Base-by-base conservation (phyloP, 805 yeast species). In the Candida odintsovae region DNA sequence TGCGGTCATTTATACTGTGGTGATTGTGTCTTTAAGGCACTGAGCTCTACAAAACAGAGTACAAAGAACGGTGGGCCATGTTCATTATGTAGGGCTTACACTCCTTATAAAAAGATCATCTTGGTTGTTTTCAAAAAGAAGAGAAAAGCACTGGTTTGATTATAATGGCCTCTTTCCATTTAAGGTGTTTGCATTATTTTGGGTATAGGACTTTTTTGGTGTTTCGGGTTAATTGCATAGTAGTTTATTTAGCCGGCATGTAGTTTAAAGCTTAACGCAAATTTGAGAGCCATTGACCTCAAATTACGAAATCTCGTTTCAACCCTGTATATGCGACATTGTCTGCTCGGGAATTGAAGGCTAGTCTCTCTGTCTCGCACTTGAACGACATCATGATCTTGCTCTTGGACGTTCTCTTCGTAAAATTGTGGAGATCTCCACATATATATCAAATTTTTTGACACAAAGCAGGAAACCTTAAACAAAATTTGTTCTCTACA, bases 1-100 rank as follows among this genome's bases (percentile, higher is more conserved):
- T 80, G 85, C 61, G 85, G 85, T 0, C 85, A 80, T 57, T 63
- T 75, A 3, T 78, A 72, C 53, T 80, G 85, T 54, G 66, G 72
- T 6, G 72, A 71, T 23, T 80, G 84, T 56, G 64, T 76, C 5
- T 78, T 74, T 68, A 50, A 74, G 73, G 59, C 71, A 31, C 50
- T 69, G 50, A 64, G 66, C 28, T 65, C 69, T 1, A 61, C 64
- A 42, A 68, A 66, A 50, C 58, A 54, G 13, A 56, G 61, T 38
- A 52, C 56, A 20, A 59, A 59, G 40, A 52, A 48, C 13, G 54
- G 56, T 40, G 76, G 75, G 0, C 67, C 66, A 11, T 73, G 78
- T 56, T 68, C 76, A 10, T 57, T 73, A 10, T 73, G 78, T 48
- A 62, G 78, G 45, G 50, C 57, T n/a, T 53, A 55, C 8, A 68